Conservation (phyloP, 2,329 filamentous ascomycete species). For the Penicillium digitatum region DNA sequence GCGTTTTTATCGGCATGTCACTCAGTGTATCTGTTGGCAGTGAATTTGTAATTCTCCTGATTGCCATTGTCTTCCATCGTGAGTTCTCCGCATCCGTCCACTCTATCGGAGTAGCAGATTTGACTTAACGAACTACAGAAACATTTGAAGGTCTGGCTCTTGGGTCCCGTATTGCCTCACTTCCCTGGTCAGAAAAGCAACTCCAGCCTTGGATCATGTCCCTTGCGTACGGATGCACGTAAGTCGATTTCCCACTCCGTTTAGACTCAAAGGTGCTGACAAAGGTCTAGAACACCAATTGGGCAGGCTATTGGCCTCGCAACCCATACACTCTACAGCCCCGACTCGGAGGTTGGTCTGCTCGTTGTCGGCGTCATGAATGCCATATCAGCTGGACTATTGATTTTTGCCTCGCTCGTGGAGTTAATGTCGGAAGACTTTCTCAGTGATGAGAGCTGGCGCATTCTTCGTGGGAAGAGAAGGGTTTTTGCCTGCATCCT, state of each 20-base stretch:
- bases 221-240: slow-evolving; percentile 63
- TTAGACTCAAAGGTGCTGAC: not conserved
- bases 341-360: slow-evolving; percentile 66
- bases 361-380: slow-evolving; percentile 80
- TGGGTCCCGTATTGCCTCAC: slow-evolving; percentile 32
- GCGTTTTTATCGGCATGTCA: slow-evolving; percentile 49
- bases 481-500: slow-evolving; percentile 61
- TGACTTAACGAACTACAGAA: slow-evolving; percentile 22
- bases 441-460: slow-evolving; percentile 69
- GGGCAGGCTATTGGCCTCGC: slow-evolving; percentile 75
- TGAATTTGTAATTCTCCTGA: slow-evolving; percentile 34
- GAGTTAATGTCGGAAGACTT: slow-evolving; percentile 78
- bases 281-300: slow-evolving; percentile 60
- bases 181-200: slow-evolving; percentile 29
- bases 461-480: slow-evolving; percentile 58
- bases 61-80: slow-evolving; percentile 39
- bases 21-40: slow-evolving; percentile 35
- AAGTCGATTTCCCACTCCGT: slow-evolving; percentile 12
- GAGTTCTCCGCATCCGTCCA: slow-evolving; percentile 9
- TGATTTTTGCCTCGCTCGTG: slow-evolving; percentile 73
- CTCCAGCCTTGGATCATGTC: slow-evolving; percentile 65
- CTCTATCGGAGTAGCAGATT: not conserved
- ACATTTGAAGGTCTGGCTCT: slow-evolving; percentile 36
- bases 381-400: slow-evolving; percentile 69
- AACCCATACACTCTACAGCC: slow-evolving; percentile 70